Conservation (phyloP, 257 asterid species). For the Striga asiatica region DNA sequence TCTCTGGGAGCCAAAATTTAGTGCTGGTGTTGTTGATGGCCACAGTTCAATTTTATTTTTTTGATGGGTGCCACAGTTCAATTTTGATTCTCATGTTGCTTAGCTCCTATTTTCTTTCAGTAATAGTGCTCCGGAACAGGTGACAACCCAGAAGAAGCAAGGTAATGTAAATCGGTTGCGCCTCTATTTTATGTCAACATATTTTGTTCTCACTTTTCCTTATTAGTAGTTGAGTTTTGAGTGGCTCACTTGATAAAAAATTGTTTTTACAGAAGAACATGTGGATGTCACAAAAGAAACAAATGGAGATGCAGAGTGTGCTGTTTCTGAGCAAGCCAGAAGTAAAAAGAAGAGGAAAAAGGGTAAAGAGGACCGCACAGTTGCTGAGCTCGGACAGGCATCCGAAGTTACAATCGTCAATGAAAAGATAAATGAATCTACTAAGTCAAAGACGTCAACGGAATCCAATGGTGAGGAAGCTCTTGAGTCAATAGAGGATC, state of each 20-base stretch:
- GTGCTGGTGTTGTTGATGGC: neutral
- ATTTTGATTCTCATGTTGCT: slow-evolving; percentile 22
- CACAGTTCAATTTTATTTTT: neutral
- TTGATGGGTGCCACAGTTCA: neutral
- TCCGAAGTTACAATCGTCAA: neutral
- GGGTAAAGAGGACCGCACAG: slow-evolving; percentile 19
- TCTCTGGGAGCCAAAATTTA: too few species aligned
- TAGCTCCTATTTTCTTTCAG: slow-evolving; percentile 34
- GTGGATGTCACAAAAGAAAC: slow-evolving; percentile 14
- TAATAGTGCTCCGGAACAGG: slow-evolving; percentile 15
- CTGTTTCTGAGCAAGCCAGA: slow-evolving; percentile 19
- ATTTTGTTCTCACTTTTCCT: neutral
- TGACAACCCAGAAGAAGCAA: slow-evolving; percentile 22
- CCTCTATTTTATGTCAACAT: neutral
- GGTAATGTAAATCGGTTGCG: slow-evolving; percentile 26
- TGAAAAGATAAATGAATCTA: slow-evolving; percentile 10
- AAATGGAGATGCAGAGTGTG: slow-evolving; percentile 15
- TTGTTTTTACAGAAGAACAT: slow-evolving; percentile 18
- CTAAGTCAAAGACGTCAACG: slow-evolving; percentile 14
- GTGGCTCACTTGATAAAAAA: neutral
- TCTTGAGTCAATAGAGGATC: slow-evolving; percentile 19
- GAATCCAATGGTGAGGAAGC: slow-evolving; percentile 19
- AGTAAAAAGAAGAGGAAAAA: slow-evolving; percentile 44
- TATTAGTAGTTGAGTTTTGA: neutral
- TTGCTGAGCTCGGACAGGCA: slow-evolving; percentile 7